Base-by-base conservation (phyloP, 768 basidiomycete species). In the Podaxis sp. region DNA sequence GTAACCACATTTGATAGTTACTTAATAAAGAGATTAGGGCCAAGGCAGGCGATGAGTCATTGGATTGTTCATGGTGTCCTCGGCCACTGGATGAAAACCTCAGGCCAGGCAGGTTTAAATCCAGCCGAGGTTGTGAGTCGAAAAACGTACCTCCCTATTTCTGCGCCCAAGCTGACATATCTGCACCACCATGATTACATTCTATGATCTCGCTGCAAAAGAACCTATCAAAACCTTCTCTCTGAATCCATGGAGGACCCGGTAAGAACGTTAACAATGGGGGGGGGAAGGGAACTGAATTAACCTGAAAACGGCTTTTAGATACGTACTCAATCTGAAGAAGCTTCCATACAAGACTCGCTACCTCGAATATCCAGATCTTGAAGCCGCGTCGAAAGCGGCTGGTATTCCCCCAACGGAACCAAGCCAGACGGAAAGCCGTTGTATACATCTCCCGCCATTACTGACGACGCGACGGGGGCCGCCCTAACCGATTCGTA, bases 311-410 rank as follows among this genome's bases (percentile, higher is more conserved):
- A 17, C 19, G 44, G n/a, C 19, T n/a, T 49, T 48, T 30, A 76
- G 77, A 62, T 73, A 71, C 22, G 66, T 67, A 1, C 64, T 79
- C 19, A 77, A 77, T 66, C 72, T 67, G 65, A 76, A 78, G 57
- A 68, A 67, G 3, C 61, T 78, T 19, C 64, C 77, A 0, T 80
- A 78, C 70, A 75, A 72, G 64, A 83, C 82, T 1, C 74, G 73
- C 59, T 84, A 82, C 82, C 69, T 84, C 52, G 84, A 84, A 63
- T 82, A 73, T 63, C 80, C 82, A 4, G 82, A 85, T 56, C 79
- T 87, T 61, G 77, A 63, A 48, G 48, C 63, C 0, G 64, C 69
- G 44, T 69, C 68, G 70, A 72, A 69, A 55, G 70, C 44, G 17
- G 44, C 13, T 0, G 19, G 44, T 17, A 46, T 46, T 2, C 44